Conservation (phyloP, 2,329 filamentous ascomycete species). For the Tolypocladium paradoxum region DNA sequence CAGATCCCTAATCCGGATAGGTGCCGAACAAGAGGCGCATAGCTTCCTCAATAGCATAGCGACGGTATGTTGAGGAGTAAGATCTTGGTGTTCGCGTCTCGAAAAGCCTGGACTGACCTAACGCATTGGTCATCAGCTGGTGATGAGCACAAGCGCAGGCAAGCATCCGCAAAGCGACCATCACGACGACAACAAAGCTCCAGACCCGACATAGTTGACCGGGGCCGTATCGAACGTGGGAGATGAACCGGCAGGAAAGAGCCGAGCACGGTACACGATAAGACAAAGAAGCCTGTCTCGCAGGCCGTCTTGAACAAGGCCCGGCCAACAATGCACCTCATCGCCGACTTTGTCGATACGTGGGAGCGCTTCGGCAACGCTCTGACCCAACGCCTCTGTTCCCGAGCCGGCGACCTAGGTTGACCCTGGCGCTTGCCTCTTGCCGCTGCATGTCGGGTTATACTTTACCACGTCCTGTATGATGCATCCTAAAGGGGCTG, state of each 20-base stretch:
- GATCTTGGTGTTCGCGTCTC: neutral
- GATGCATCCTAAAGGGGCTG: slow-evolving; percentile 51
- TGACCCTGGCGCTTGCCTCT: slow-evolving; percentile 44
- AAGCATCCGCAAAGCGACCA: slow-evolving; percentile 62
- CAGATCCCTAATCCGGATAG: slow-evolving; percentile 17
- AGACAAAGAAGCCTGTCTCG: slow-evolving; percentile 69
- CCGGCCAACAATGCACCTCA: slow-evolving; percentile 55
- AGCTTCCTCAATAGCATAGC: slow-evolving; percentile 66
- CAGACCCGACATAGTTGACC: slow-evolving; percentile 33
- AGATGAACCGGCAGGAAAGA: slow-evolving; percentile 34
- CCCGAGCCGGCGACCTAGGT: slow-evolving; percentile 36
- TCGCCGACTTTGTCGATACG: slow-evolving; percentile 36
- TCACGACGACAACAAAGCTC: slow-evolving; percentile 39
- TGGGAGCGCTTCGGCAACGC: slow-evolving; percentile 44
- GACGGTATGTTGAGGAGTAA: slow-evolving; percentile 17
- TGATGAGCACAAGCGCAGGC: slow-evolving; percentile 63
- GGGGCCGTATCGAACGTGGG: slow-evolving; percentile 28
- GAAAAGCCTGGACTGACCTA: slow-evolving; percentile 20
- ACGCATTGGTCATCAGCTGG: slow-evolving; percentile 37
- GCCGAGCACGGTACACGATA: slow-evolving; percentile 42
- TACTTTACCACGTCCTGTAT: slow-evolving; percentile 46
- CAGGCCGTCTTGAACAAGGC: slow-evolving; percentile 68
- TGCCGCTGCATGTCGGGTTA: slow-evolving; percentile 40
- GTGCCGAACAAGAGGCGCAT: slow-evolving; percentile 71
- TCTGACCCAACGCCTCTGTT: slow-evolving; percentile 55